phyloP scores from a whole-genome alignment of 345 rosid genomes.

The Eucalyptus erythrocorys region DNA sequence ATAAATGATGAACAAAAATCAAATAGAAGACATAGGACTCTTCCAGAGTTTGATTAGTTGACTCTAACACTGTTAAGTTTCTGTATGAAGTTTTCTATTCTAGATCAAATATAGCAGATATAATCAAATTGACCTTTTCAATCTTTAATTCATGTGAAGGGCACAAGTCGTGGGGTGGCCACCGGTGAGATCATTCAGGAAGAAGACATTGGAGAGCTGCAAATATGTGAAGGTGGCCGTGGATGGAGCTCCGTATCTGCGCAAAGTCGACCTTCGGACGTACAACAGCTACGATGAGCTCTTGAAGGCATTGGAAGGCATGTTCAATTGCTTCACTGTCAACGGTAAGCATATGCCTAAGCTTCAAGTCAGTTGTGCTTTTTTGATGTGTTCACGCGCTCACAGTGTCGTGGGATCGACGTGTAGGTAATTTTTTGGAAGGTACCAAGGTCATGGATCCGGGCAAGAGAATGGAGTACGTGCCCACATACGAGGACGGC shows the following conservation, averaged over 20 bases:
- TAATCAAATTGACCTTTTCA: not conserved
- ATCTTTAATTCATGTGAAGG: not conserved
- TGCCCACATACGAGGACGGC: slow-evolving; percentile 8
- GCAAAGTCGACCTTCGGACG: slow-evolving; percentile 12
- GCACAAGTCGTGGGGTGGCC: slow-evolving; percentile 12
- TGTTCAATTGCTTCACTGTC: slow-evolving; percentile 8
- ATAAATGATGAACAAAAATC: not conserved
- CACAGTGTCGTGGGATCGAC: not conserved
- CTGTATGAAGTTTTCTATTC: not conserved
- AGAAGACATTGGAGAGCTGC: not conserved
- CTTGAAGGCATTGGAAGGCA: not conserved
- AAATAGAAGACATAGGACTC: not conserved
- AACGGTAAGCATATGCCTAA: not conserved
- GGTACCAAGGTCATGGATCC: not conserved
- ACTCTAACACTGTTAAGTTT: not conserved
- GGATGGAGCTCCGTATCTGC: slow-evolving; percentile 13
- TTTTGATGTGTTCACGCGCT: not conserved
- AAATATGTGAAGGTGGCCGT: slow-evolving; percentile 13
- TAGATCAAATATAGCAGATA: not conserved
- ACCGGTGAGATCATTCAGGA: slow-evolving; percentile 6
- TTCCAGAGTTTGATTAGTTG: not conserved
- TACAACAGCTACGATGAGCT: slow-evolving; percentile 4
- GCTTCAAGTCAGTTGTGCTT: not conserved
- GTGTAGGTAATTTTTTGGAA: not conserved
- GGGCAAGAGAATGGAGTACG: not conserved